Conservation (phyloP, 257 asterid species). For the Anisodus acutangulus region DNA sequence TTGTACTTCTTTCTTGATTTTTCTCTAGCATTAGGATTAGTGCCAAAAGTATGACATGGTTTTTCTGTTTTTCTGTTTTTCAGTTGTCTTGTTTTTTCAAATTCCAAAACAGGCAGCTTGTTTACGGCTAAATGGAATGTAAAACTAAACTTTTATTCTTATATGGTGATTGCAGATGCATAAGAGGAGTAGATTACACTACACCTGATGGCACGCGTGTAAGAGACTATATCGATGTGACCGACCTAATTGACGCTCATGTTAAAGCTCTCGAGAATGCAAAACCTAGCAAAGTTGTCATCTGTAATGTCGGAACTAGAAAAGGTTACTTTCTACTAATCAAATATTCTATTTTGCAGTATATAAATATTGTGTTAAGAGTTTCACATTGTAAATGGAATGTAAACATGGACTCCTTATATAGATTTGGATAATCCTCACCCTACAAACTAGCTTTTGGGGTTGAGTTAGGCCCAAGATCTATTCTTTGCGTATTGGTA, state of each 20-base stretch:
- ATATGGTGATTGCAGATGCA: slow-evolving; percentile 47
- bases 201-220: slow-evolving; percentile 90
- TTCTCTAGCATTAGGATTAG: background rate
- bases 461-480: too few species aligned
- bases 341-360: too few species aligned
- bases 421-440: too few species aligned
- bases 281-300: slow-evolving; percentile 65
- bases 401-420: too few species aligned
- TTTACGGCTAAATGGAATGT: background rate
- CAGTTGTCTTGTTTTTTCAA: background rate
- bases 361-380: too few species aligned
- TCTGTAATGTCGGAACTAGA: slow-evolving; percentile 92
- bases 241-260: slow-evolving; percentile 84
- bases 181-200: slow-evolving; percentile 76
- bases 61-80: background rate
- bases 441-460: too few species aligned
- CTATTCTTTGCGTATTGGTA: background rate
- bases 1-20: background rate
- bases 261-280: slow-evolving; percentile 84
- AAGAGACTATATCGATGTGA: slow-evolving; percentile 88
- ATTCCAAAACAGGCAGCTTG: background rate
- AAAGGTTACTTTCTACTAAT: slow-evolving; percentile 49
- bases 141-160: background rate
- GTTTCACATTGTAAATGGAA: too few species aligned
- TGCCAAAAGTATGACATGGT: background rate